These are phyloP conservation scores for Ajuga chamaepitys DNA, from an alignment of 257 asterid genomes.

Conservation along the genomic window DNA sequence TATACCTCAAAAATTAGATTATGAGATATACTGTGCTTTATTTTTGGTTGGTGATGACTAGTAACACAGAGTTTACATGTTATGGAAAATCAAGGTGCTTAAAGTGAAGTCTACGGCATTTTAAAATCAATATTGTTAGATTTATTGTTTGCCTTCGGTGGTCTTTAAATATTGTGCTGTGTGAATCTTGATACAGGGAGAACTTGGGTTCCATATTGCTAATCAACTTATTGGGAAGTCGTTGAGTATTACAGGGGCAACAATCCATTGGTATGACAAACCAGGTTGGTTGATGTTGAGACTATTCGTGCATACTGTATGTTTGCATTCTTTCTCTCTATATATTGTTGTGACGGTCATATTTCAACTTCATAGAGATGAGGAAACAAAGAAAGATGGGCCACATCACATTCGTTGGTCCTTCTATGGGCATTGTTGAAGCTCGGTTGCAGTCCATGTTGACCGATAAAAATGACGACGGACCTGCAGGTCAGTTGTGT, in stretches of 20 bases:
- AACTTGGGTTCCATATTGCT: slow-evolving; percentile 65
- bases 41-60: neutral
- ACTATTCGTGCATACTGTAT: neutral
- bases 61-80: neutral
- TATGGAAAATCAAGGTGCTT: neutral
- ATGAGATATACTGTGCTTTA: neutral
- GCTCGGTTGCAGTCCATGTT: slow-evolving; percentile 54
- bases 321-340: neutral
- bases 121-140: neutral
- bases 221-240: slow-evolving; percentile 70
- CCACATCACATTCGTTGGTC: slow-evolving; percentile 83
- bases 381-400: slow-evolving; percentile 98
- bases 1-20: neutral
- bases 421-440: slow-evolving; percentile 75
- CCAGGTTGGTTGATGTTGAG: slow-evolving; percentile 59
- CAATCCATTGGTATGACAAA: slow-evolving; percentile 97
- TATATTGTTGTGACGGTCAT: neutral
- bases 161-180: slow-evolving; percentile 4
- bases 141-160: neutral
- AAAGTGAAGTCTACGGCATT: neutral
- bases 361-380: slow-evolving; percentile 47
- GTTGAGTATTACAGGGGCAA: slow-evolving; percentile 69
- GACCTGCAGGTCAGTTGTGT: slow-evolving; percentile 44
- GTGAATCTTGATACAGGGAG: slow-evolving; percentile 50
- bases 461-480: slow-evolving; percentile 30